phyloP scores from a whole-genome alignment of 192 early-diverging fungal species.

The Dissophora ornata region DNA sequence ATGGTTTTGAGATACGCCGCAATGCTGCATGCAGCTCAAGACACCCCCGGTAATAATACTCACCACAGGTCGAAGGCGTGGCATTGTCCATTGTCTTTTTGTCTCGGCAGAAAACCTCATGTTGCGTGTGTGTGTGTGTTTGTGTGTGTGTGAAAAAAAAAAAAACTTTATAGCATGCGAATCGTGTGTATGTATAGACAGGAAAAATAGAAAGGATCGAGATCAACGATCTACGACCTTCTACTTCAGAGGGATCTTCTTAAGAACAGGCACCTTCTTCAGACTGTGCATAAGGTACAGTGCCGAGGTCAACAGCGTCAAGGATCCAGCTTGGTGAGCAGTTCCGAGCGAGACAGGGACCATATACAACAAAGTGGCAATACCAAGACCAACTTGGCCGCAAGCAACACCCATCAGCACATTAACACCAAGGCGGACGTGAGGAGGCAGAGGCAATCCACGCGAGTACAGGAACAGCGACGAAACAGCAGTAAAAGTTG shows the following conservation, averaged over 20 bases:
- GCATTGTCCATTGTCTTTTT: too few relatives aligned
- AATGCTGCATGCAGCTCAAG: too few relatives aligned
- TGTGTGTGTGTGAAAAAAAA: too few relatives aligned
- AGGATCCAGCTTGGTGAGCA: constrained; percentile 93
- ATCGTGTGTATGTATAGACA: neutral
- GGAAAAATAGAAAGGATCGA: too few relatives aligned
- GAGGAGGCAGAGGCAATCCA: constrained; percentile 74
- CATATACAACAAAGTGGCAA: constrained; percentile 91
- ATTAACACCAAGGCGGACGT: constrained; percentile 76
- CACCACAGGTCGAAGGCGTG: too few relatives aligned
- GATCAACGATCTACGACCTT: neutral
- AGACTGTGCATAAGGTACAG: constrained; percentile 81
- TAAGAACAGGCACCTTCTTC: constrained; percentile 62
- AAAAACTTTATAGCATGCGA: neutral
- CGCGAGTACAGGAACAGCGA: constrained; percentile 83
- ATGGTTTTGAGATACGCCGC: too few relatives aligned
- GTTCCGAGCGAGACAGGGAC: constrained; percentile 94
- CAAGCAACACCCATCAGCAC: constrained; percentile 77
- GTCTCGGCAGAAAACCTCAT: too few relatives aligned
- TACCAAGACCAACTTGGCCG: constrained; percentile 89
- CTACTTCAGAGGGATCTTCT: constrained; percentile 43
- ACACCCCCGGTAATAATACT: too few relatives aligned
- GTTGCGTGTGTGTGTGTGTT: too few relatives aligned
- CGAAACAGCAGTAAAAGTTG: constrained; percentile 78
- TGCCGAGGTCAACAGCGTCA: constrained; percentile 85